A percentile compares a stretch with the other conserved stretches of the same genome.
Evolutionary conservation across 1,284 basidiomycete species (phyloP).

Genomic region (Pseudozyma pruni): DNA sequence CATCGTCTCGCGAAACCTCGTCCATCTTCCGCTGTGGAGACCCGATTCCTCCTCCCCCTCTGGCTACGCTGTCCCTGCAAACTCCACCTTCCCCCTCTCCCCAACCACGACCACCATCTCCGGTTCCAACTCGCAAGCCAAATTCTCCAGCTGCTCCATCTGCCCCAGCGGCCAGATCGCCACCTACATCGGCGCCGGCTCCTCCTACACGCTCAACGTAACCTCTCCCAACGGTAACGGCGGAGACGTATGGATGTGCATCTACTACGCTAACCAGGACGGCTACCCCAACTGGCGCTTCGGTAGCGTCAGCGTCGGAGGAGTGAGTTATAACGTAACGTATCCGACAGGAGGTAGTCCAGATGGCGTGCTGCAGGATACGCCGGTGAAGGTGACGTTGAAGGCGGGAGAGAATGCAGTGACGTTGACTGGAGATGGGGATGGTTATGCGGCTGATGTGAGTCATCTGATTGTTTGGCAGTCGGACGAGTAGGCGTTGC

Average conservation of each 20-base stretch:
- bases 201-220: slow-evolving; percentile 18
- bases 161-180: slow-evolving; percentile 22
- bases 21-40: slow-evolving; percentile 19
- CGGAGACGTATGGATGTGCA: slow-evolving; percentile 22
- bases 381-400: slow-evolving; percentile 22
- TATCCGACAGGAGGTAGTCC: slow-evolving; percentile 28
- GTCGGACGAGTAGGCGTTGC: slow-evolving; percentile 7
- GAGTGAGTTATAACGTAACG: slow-evolving; percentile 1
- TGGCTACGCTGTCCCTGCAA: slow-evolving; percentile 6
- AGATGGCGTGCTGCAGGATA: slow-evolving; percentile 12
- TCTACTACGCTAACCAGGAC: slow-evolving; percentile 24
- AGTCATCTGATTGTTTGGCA: slow-evolving; percentile 36
- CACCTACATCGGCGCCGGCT: slow-evolving; percentile 22
- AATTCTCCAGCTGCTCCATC: slow-evolving; percentile 5
- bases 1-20: not conserved
- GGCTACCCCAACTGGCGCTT: slow-evolving; percentile 19
- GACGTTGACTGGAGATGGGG: slow-evolving; percentile 10
- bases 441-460: slow-evolving; percentile 23
- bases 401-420: slow-evolving; percentile 15
- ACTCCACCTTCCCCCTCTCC: slow-evolving; percentile 12
- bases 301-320: slow-evolving; percentile 4
- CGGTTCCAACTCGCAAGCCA: slow-evolving; percentile 2
- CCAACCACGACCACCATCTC: slow-evolving; percentile 2
- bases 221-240: slow-evolving; percentile 11
- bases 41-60: not conserved